Evolutionary conservation across 2,329 filamentous ascomycete species (phyloP), one percentile per base, ranked within the genome.

Genomic region (Aspergillus neoniger): DNA sequence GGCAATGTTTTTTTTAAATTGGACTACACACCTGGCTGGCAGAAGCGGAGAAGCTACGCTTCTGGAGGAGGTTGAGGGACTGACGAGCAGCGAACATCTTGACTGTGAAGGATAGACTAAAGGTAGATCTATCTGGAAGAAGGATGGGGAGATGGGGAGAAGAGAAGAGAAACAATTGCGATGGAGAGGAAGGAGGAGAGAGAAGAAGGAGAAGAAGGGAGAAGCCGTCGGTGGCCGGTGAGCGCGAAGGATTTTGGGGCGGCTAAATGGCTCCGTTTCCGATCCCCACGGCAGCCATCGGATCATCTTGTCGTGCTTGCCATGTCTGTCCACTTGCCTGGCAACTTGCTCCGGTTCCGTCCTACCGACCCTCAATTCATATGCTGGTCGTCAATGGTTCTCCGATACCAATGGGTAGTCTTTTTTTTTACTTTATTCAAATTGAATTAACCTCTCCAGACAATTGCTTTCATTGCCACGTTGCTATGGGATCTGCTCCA

Each of bases 11-110:
- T 57, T 23, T 30, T 38, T 49, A 2, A 28, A 2, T 28, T 28
- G 55, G 60, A 10, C 39, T 59, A 79, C 85, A 79, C 81, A 93
- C 90, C 81, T 91, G 85, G 80, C 87, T 85, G 73, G 90, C 88
- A 75, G 90, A 89, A 76, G 86, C 89, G 76, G 91, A 92, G 82
- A 93, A 93, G 77, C 90, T 89, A 76, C 91, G 87, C 81, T 87
- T 86, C 84, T 92, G 90, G 79, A 89, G 74, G 69, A 81, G 73
- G 70, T 77, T 79, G 72, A 82, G 77, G 63, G 81, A 67, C 66
- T 75, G 83, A 68, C 86, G 84, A 77, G 86, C 83, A 74, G 89
- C 86, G 79, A 94, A 94, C 91, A 96, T 93, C 67, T 70, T 88
- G 78, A 70, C 63, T 65, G 65, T 55, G 59, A 54, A 57, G 25